Conservation (phyloP, 805 yeast genomes). For the Kregervanrija delftensis region DNA sequence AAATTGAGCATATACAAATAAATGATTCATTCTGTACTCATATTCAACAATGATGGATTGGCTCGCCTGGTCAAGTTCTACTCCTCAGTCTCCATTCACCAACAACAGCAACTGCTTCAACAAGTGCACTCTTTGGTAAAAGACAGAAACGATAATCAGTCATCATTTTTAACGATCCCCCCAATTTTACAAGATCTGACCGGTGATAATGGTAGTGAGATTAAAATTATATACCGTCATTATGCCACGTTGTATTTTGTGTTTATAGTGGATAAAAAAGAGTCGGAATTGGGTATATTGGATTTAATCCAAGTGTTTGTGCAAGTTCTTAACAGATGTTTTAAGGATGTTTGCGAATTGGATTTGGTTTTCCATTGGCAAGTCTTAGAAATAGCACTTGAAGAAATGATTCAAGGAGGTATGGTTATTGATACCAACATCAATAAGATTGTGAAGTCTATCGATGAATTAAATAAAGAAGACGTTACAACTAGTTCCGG, state of each 20-base stretch:
- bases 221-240: slow-evolving; percentile 86
- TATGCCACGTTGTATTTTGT: slow-evolving; percentile 96
- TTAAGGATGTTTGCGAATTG: slow-evolving; percentile 88
- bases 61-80: slow-evolving; percentile 89
- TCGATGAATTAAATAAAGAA: slow-evolving; percentile 63
- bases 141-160: slow-evolving; percentile 64
- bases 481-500: slow-evolving; percentile 14
- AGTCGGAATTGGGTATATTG: slow-evolving; percentile 85
- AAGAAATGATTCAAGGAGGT: slow-evolving; percentile 94
- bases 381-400: slow-evolving; percentile 82
- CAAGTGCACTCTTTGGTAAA: slow-evolving; percentile 79
- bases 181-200: slow-evolving; percentile 37
- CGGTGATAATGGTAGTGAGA: slow-evolving; percentile 54
- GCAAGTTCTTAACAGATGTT: slow-evolving; percentile 88
- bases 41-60: slow-evolving; percentile 75
- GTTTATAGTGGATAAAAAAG: slow-evolving; percentile 92
- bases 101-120: slow-evolving; percentile 71
- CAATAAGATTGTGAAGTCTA: slow-evolving; percentile 70
- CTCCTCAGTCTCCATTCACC: slow-evolving; percentile 79
- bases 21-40: slow-evolving; percentile 25
- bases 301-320: slow-evolving; percentile 96
- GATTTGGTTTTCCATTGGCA: slow-evolving; percentile 99
- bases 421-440: slow-evolving; percentile 95
- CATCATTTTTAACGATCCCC: slow-evolving; percentile 88
- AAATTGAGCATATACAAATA: too few relatives aligned